Evolutionary conservation across 169 alveolate species (phyloP).

Genomic region (Theileria sp.): DNA sequence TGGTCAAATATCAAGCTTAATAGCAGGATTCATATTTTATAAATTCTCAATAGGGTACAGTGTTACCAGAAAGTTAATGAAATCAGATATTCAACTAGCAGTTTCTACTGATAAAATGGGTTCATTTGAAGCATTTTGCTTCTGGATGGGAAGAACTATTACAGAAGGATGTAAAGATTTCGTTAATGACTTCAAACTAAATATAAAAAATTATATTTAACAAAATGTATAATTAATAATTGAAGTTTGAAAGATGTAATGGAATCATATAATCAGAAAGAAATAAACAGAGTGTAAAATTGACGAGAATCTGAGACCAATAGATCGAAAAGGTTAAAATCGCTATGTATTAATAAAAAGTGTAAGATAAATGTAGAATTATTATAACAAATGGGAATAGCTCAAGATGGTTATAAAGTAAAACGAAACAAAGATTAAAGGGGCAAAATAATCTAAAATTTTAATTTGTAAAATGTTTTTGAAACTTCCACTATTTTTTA

Average conservation of each 20-base stretch:
- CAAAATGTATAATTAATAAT: background rate
- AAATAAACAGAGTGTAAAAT: background rate
- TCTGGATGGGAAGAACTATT: conserved; percentile 6
- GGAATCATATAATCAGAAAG: background rate
- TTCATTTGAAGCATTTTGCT: background rate
- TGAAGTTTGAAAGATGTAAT: background rate
- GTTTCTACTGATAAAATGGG: background rate
- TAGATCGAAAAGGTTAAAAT: no score
- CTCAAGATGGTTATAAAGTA: background rate
- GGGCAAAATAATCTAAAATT: background rate
- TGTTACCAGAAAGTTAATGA: background rate
- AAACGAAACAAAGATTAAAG: no score
- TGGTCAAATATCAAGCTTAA: background rate
- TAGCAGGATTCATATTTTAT: background rate
- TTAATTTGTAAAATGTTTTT: background rate
- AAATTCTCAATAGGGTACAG: conserved; percentile 11
- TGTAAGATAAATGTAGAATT: background rate
- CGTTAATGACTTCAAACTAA: conserved; percentile 6
- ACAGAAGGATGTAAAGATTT: conserved; percentile 11
- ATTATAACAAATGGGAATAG: background rate
- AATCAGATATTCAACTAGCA: background rate
- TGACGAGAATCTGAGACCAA: background rate
- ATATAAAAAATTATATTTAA: conserved; percentile 19
- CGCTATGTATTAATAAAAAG: background rate
- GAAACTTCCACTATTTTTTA: background rate